A percentile compares a stretch with the other conserved stretches of the same genome.
phyloP scores from a whole-genome alignment of 2,329 filamentous ascomycete genomes.

The Paecilomyces formosus region DNA sequence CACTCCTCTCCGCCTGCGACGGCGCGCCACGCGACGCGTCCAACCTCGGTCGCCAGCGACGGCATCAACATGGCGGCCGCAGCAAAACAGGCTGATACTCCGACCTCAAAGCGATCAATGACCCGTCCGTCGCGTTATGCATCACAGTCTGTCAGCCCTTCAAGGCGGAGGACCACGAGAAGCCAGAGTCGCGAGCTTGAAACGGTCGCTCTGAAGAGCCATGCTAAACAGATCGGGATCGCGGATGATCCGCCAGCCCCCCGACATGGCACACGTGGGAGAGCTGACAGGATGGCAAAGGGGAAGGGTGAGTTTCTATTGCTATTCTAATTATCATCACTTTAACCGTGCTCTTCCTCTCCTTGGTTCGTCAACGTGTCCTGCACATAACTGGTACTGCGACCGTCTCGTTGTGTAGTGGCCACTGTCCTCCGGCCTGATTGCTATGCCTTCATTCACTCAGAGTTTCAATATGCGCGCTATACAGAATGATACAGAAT shows the following conservation, averaged over 20 bases:
- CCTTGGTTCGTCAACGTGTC: not conserved
- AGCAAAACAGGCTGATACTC: not conserved
- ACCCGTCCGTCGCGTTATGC: not conserved
- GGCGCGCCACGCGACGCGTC: not conserved
- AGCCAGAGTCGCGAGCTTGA: constrained; percentile 31
- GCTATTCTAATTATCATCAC: not conserved
- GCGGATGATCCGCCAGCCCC: not conserved
- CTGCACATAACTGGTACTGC: not conserved
- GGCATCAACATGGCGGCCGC: not conserved
- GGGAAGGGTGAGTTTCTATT: not conserved
- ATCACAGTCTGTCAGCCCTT: not conserved
- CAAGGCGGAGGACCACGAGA: constrained; percentile 22
- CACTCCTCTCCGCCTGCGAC: not conserved
- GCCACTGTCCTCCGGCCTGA: not conserved
- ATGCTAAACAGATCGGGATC: not conserved
- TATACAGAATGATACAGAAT: not conserved
- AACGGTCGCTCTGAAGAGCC: constrained; percentile 1
- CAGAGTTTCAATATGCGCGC: not conserved
- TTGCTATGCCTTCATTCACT: not conserved
- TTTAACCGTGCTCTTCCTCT: not conserved
- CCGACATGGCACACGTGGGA: not conserved
- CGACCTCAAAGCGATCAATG: not conserved
- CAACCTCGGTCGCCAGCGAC: not conserved
- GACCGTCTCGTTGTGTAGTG: not conserved
- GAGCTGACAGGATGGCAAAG: not conserved